These are phyloP conservation scores for Pseudogymnoascus sp. DNA, from an alignment of 2,329 filamentous ascomycete genomes.

Conservation along the genomic window DNA sequence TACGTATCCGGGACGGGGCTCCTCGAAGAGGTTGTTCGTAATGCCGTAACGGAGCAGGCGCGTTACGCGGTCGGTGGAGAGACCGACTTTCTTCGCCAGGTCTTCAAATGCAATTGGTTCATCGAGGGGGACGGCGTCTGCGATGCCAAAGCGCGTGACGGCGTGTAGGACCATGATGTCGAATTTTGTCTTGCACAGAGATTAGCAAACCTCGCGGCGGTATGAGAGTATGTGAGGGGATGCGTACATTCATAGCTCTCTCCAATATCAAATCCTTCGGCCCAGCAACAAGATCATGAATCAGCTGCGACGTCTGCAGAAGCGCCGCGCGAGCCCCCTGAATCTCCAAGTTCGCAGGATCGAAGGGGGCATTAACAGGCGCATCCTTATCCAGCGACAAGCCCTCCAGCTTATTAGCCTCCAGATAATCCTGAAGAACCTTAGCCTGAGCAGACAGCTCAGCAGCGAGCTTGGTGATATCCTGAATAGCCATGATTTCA, in stretches of 20 bases:
- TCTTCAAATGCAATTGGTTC: constrained; percentile 36
- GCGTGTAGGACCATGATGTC: constrained; percentile 8
- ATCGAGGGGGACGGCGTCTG: constrained; percentile 37
- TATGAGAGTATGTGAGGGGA: neutral
- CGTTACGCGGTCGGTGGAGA: neutral
- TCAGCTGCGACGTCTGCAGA: neutral
- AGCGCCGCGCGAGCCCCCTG: neutral
- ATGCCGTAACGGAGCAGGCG: constrained; percentile 35
- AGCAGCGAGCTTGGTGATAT: neutral
- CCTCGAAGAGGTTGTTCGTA: constrained; percentile 33
- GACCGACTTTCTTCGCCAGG: neutral
- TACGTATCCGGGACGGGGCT: constrained; percentile 32
- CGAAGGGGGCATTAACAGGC: neutral
- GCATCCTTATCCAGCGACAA: neutral
- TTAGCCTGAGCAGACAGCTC: neutral
- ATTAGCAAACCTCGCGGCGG: neutral
- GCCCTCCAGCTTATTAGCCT: neutral
- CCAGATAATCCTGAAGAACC: neutral
- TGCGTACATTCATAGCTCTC: neutral
- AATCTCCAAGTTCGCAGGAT: neutral
- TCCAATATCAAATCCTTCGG: neutral
- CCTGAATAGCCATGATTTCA: neutral
- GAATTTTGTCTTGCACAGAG: neutral
- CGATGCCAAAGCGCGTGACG: constrained; percentile 15
- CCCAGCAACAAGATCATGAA: neutral